These are phyloP conservation scores for Diaporthe caulivora DNA, from an alignment of 2,329 filamentous ascomycete species.

Conservation along the genomic window DNA sequence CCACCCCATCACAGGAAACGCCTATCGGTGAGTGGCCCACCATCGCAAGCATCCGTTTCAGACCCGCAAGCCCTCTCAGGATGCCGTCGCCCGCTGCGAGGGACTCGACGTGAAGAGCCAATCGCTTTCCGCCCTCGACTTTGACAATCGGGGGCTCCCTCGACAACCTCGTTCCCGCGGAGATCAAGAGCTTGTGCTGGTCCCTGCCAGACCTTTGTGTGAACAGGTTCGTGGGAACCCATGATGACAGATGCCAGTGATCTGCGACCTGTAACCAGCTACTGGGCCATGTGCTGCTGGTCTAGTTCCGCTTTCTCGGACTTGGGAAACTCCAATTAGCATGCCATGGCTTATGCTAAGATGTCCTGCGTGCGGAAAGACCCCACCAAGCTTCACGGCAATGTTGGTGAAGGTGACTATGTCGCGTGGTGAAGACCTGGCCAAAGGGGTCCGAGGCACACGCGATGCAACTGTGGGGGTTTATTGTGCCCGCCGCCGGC, in stretches of 20 bases:
- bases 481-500: constrained; percentile 4
- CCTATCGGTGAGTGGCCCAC: constrained; percentile 16
- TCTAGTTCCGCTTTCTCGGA: neutral
- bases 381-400: constrained; percentile 5
- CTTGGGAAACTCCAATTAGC: constrained; percentile 5
- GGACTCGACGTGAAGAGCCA: constrained; percentile 15
- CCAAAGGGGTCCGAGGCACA: constrained; percentile 5
- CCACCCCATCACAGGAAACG: neutral
- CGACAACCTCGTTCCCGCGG: constrained; percentile 15
- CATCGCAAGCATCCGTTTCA: constrained; percentile 21
- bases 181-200: constrained; percentile 8
- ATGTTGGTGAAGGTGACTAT: neutral
- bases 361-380: constrained; percentile 3
- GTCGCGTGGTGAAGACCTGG: constrained; percentile 6
- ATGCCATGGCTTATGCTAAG: neutral
- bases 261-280: constrained; percentile 30
- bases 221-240: constrained; percentile 11
- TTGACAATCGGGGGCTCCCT: constrained; percentile 29
- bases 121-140: constrained; percentile 13
- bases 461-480: neutral
- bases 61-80: neutral
- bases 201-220: neutral
- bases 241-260: constrained; percentile 29
- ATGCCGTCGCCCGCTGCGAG: constrained; percentile 6
- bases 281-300: neutral